Conservation (phyloP, 176 grass and related monocot species). For the Aegilops umbellulata region DNA sequence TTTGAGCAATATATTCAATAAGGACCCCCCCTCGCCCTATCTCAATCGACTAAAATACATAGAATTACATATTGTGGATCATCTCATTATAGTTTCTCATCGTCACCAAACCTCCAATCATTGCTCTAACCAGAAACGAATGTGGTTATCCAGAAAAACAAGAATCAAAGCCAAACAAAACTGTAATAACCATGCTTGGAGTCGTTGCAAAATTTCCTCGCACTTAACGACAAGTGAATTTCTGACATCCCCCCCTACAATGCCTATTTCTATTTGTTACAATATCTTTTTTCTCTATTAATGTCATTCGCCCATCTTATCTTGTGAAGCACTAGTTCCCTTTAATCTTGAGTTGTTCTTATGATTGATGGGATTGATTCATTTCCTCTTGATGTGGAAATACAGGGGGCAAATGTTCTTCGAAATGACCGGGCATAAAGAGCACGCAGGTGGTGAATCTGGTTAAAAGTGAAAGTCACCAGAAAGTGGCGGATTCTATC, state of each 20-base stretch:
- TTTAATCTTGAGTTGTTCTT: too few relatives aligned
- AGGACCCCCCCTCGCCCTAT: too few relatives aligned
- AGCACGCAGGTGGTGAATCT: background rate
- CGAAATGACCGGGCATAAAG: background rate
- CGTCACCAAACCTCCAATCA: background rate
- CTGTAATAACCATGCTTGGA: background rate
- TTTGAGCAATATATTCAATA: too few relatives aligned
- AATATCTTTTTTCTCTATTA: too few relatives aligned
- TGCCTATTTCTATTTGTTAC: too few relatives aligned
- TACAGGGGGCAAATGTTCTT: background rate
- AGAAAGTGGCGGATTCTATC: constrained; percentile 21
- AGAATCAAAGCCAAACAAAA: background rate
- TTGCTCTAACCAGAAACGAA: background rate
- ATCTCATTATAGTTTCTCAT: background rate
- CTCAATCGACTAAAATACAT: background rate
- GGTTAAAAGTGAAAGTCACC: background rate
- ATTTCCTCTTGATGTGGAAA: too few relatives aligned
- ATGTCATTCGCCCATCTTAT: too few relatives aligned
- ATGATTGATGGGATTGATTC: too few relatives aligned
- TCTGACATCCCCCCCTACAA: too few relatives aligned
- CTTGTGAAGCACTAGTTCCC: too few relatives aligned
- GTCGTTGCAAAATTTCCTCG: too few relatives aligned
- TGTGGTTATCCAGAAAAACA: background rate
- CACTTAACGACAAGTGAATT: too few relatives aligned
- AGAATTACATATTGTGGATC: background rate